Base-by-base conservation (phyloP, 139 green algal species). In the Diplosphaera chodatii region DNA sequence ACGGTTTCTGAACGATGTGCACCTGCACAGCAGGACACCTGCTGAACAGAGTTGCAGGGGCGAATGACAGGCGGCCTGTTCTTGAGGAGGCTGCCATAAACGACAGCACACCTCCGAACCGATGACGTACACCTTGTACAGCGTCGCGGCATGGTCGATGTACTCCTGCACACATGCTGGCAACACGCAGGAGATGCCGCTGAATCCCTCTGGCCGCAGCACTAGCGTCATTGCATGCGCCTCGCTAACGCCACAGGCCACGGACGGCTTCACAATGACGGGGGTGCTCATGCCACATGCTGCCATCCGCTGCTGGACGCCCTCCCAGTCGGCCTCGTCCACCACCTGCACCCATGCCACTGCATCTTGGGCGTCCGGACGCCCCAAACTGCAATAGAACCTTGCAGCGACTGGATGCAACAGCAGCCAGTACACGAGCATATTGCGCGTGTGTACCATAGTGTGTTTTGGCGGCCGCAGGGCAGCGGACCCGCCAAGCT, bases 61-160 rank as follows among this genome's bases (percentile, higher is more conserved):
- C n/a, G n/a, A n/a, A n/a, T n/a, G n/a, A n/a, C n/a, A n/a, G n/a
- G n/a, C n/a, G n/a, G n/a, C n/a, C n/a, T n/a, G n/a, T n/a, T n/a
- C n/a, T n/a, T n/a, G n/a, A n/a, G n/a, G n/a, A n/a, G n/a, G n/a
- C n/a, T n/a, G n/a, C n/a, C n/a, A n/a, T n/a, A n/a, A n/a, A n/a
- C n/a, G n/a, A 1, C 41, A 40, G 6, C 78, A 23, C 63, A 91
- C 78, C 76, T 83, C 66, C 25, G 84, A 77, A 0, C 85, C 87
- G 16, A 91, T 76, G 16, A 87, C 83, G 48, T 96, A 96, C 32
- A 86, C 86, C 74, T 96, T 96, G 79, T 84, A 83, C 59, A 94
- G 70, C n/a, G 40, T 2, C 0, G 74, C 86, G 20, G 83, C 85
- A 64, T 96, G 90, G 72, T 94, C 86, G 23, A 95, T 80, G 67